Conservation (phyloP, 2,329 filamentous ascomycete species). For the Sarocladium kiliense region DNA sequence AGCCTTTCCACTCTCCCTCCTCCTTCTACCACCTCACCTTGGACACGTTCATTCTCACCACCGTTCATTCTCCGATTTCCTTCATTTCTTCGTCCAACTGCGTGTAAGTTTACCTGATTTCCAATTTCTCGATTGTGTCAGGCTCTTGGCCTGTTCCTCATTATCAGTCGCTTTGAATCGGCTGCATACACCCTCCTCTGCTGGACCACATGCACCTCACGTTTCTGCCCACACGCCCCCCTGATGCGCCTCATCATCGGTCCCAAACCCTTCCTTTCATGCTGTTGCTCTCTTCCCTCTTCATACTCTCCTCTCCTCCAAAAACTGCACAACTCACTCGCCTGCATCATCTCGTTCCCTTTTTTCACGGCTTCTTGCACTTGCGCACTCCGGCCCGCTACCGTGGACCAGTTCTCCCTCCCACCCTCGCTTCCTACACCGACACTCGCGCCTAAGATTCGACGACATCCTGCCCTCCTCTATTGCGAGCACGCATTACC, state of each 20-base stretch:
- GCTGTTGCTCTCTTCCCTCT: not conserved
- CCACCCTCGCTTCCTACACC: not conserved
- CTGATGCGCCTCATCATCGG: constrained; percentile 8
- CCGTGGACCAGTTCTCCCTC: not conserved
- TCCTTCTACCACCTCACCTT: not conserved
- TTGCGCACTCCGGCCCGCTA: not conserved
- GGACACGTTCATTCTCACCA: not conserved
- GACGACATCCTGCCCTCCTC: not conserved
- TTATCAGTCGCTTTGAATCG: not conserved
- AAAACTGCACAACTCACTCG: not conserved
- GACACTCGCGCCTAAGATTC: not conserved
- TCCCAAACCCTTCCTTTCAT: not conserved
- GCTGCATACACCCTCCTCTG: not conserved
- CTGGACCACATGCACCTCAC: not conserved
- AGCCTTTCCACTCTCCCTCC: not conserved
- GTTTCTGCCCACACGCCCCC: constrained; percentile 6
- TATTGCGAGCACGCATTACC: not conserved
- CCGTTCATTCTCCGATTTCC: not conserved
- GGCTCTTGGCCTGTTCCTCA: not conserved
- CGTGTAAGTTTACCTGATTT: constrained; percentile 1
- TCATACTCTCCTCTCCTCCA: not conserved
- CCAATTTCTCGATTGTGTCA: not conserved
- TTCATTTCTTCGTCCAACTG: not conserved
- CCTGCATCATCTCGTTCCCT: not conserved
- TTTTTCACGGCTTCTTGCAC: not conserved